phyloP scores from a whole-genome alignment of 768 basidiomycete genomes.

The Gautieria morchelliformis region DNA sequence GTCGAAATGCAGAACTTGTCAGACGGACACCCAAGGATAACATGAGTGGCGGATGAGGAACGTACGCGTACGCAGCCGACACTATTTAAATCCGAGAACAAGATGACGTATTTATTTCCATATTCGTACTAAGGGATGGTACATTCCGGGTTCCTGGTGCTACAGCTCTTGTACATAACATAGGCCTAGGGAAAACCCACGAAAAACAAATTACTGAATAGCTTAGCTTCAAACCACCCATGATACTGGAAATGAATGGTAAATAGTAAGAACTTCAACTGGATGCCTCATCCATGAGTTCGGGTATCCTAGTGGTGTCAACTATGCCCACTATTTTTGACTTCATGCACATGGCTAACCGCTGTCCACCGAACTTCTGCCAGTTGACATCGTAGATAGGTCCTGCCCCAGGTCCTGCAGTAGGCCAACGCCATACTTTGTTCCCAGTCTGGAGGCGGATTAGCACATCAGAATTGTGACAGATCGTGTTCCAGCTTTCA shows the following conservation, averaged over 20 bases:
- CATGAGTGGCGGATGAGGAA: background rate
- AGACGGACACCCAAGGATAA: background rate
- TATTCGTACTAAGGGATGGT: background rate
- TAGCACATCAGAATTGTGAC: background rate
- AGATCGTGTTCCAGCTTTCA: background rate
- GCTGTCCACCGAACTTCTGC: slow-evolving; percentile 2
- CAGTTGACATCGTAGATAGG: slow-evolving; percentile 9
- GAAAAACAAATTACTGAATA: background rate
- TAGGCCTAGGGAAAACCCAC: background rate
- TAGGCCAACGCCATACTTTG: slow-evolving; percentile 9
- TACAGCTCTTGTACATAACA: background rate
- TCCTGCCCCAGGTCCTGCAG: slow-evolving; percentile 1
- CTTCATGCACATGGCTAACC: slow-evolving; percentile 7
- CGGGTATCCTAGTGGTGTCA: slow-evolving; percentile 2
- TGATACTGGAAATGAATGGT: background rate
- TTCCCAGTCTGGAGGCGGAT: slow-evolving; percentile 10
- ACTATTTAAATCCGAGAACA: background rate
- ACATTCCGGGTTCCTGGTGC: background rate
- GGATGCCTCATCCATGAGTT: background rate
- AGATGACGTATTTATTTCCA: background rate
- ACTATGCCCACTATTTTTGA: slow-evolving; percentile 6
- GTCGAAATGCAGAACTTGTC: background rate
- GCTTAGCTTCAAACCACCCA: background rate
- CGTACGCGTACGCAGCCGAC: background rate
- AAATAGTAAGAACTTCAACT: background rate